Evolutionary conservation across 2,329 filamentous ascomycete genomes (phyloP).

Genomic region (Fusarium sacchari): DNA sequence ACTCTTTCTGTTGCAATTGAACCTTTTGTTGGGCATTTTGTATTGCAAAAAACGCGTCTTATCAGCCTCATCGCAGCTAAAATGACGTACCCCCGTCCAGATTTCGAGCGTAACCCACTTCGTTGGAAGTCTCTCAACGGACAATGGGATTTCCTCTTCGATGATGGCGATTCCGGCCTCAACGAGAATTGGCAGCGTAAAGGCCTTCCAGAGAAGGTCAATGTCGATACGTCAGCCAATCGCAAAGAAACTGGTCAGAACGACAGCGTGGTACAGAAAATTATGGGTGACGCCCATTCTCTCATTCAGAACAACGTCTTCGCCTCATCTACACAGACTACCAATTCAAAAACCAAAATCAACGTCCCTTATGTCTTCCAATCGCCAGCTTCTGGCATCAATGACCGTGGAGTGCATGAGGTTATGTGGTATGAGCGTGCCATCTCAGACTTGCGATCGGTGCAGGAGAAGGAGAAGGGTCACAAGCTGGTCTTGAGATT

Average conservation of each 20-base stretch:
- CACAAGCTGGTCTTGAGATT: conserved; percentile 63
- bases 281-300: conserved; percentile 59
- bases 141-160: conserved; percentile 71
- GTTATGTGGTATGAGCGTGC: conserved; percentile 73
- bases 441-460: conserved; percentile 60
- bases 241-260: conserved; percentile 48
- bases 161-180: conserved; percentile 70
- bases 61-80: neutral
- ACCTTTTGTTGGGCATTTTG: neutral
- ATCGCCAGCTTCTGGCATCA: conserved; percentile 69
- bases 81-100: conserved; percentile 69
- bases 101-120: conserved; percentile 66
- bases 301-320: conserved; percentile 59
- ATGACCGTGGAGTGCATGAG: conserved; percentile 70
- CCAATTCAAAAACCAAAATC: conserved; percentile 62
- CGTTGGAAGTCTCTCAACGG: conserved; percentile 71
- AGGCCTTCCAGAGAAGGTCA: conserved; percentile 58
- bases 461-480: conserved; percentile 52
- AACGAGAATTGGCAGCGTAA: conserved; percentile 62
- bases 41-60: no score
- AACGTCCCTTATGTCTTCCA: conserved; percentile 74
- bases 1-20: neutral
- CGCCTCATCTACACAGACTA: conserved; percentile 38
- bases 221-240: conserved; percentile 38
- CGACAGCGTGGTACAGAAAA: conserved; percentile 53